Conservation (phyloP, 805 yeast genomes). For the Blastobotrys attinorum region DNA sequence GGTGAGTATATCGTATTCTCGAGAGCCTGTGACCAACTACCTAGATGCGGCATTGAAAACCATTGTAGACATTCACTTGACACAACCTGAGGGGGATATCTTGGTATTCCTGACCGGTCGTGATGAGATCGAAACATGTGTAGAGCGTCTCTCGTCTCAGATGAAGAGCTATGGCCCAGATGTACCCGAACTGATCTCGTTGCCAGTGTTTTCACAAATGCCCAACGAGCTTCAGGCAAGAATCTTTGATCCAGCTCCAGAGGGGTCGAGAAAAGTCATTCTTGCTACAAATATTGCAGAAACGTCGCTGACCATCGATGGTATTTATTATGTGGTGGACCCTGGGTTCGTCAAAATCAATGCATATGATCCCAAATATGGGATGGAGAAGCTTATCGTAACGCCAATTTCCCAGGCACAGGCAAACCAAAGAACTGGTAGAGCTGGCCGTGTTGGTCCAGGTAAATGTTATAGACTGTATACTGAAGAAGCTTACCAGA, state of each 20-base stretch:
- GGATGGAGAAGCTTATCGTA: constrained; percentile 82
- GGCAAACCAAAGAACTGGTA: constrained; percentile 93
- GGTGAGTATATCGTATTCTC: constrained; percentile 75
- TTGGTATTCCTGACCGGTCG: constrained; percentile 91
- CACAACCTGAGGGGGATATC: constrained; percentile 63
- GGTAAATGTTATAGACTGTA: constrained; percentile 89
- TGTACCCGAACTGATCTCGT: constrained; percentile 53
- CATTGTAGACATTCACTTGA: constrained; percentile 74
- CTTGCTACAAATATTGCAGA: constrained; percentile 96
- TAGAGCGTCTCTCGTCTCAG: constrained; percentile 62
- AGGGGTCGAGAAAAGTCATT: constrained; percentile 72
- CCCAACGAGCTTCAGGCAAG: constrained; percentile 76
- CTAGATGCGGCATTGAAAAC: constrained; percentile 84
- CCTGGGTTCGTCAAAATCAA: constrained; percentile 94
- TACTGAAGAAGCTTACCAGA: constrained; percentile 72
- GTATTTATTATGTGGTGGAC: constrained; percentile 90
- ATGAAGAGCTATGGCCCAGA: constrained; percentile 56
- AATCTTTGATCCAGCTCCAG: constrained; percentile 85
- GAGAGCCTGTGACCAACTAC: constrained; percentile 85
- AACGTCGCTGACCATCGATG: constrained; percentile 92
- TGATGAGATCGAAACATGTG: constrained; percentile 85
- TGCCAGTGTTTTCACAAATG: constrained; percentile 87
- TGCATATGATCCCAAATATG: constrained; percentile 75
- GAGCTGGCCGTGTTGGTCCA: constrained; percentile 97
- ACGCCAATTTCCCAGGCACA: constrained; percentile 91